phyloP scores from a whole-genome alignment of 805 yeast species.

The Suhomyces emberorum region DNA sequence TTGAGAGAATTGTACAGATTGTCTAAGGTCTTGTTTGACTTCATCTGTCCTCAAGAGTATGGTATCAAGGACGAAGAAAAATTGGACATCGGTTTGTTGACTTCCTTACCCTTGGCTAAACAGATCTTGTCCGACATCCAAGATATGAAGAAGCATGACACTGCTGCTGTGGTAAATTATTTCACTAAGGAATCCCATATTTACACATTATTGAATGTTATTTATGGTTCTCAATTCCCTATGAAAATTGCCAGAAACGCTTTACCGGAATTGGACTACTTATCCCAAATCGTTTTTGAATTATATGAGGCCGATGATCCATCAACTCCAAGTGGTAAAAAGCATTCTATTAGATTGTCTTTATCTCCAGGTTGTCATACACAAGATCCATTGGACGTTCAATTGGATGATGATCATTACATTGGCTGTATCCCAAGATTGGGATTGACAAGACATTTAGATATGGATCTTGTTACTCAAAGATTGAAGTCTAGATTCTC shows the following conservation, averaged over 20 bases:
- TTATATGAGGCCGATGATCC: constrained; percentile 79
- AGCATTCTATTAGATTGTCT: constrained; percentile 87
- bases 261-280: constrained; percentile 90
- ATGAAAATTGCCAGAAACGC: constrained; percentile 94
- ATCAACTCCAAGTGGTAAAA: constrained; percentile 58
- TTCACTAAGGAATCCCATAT: constrained; percentile 97
- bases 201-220: constrained; percentile 84
- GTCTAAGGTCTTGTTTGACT: constrained; percentile 92
- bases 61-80: constrained; percentile 96
- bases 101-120: constrained; percentile 89
- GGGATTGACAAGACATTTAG: constrained; percentile 87
- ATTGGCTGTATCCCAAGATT: constrained; percentile 93
- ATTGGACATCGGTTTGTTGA: constrained; percentile 89
- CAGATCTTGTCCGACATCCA: constrained; percentile 80
- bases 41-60: constrained; percentile 97
- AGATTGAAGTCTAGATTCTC: constrained; percentile 76
- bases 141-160: constrained; percentile 70
- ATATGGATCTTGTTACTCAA: constrained; percentile 82
- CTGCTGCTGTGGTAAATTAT: constrained; percentile 83
- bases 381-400: constrained; percentile 95
- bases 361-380: constrained; percentile 98
- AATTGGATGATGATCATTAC: constrained; percentile 92
- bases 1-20: constrained; percentile 84
- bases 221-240: constrained; percentile 91
- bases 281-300: constrained; percentile 93